Conservation (phyloP, 495 filamentous ascomycete genomes). For the Lepidopterella palustris region DNA sequence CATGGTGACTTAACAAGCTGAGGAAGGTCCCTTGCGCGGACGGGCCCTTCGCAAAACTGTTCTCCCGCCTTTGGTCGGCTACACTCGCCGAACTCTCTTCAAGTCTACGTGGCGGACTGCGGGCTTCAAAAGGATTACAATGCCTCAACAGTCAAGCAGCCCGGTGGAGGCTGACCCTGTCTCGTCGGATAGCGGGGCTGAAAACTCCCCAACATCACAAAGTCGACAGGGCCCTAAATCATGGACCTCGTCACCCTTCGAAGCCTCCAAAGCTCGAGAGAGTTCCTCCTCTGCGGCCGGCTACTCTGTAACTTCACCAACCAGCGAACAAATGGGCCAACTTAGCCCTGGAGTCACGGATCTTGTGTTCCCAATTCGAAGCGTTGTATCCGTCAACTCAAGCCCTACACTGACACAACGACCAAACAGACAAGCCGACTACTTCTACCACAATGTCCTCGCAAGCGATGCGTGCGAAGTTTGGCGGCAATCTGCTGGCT, state of each 20-base stretch:
- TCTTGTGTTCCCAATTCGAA: constrained; percentile 78
- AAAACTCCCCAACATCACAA: not conserved
- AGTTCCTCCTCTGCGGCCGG: constrained; percentile 3
- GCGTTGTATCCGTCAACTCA: constrained; percentile 68
- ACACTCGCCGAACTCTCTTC: no score
- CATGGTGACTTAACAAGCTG: not conserved
- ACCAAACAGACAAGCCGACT: constrained; percentile 19
- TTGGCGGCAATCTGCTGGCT: constrained; percentile 21
- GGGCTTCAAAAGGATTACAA: not conserved
- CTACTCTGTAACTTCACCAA: constrained; percentile 9
- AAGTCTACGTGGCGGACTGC: not conserved
- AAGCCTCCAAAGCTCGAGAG: not conserved
- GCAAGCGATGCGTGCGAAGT: constrained; percentile 7
- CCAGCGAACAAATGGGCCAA: constrained; percentile 9
- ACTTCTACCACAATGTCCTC: constrained; percentile 28
- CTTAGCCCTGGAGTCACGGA: constrained; percentile 49
- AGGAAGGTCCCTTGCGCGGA: not conserved
- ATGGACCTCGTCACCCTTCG: not conserved
- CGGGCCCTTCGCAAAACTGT: not conserved
- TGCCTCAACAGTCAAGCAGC: not conserved
- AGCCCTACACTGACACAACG: constrained; percentile 36
- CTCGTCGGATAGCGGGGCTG: not conserved
- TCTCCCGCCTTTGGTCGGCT: not conserved
- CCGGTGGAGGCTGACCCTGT: not conserved
- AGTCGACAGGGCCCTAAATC: not conserved